Conservation (phyloP, 768 basidiomycete genomes). For the Lepiota brunneoincarnata region DNA sequence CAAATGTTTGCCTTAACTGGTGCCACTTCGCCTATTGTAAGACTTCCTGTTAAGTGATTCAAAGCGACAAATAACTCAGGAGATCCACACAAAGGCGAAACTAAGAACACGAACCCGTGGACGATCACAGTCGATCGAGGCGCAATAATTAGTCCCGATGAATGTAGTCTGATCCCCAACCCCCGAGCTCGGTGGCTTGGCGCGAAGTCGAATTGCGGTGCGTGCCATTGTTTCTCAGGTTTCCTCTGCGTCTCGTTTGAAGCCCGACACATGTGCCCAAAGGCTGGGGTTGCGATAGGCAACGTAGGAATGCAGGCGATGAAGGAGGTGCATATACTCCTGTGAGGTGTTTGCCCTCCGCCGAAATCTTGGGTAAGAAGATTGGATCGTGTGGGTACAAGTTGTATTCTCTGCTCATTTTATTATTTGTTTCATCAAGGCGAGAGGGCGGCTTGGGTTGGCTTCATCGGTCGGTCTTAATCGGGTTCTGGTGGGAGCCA, state of each 20-base stretch:
- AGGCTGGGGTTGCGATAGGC: background rate
- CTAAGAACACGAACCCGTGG: background rate
- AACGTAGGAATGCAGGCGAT: background rate
- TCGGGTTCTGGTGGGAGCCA: background rate
- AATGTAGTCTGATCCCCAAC: too few species aligned
- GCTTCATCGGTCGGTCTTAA: background rate
- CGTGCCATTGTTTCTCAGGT: background rate
- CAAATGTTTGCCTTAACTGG: too few species aligned
- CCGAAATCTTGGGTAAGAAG: background rate
- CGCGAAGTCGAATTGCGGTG: background rate
- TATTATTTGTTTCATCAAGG: too few species aligned
- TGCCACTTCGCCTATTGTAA: too few species aligned
- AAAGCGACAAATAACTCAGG: too few species aligned
- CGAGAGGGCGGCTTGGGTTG: background rate
- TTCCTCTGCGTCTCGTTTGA: background rate
- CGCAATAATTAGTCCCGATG: too few species aligned
- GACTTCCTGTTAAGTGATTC: too few species aligned
- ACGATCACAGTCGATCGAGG: background rate
- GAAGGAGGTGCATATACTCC: background rate
- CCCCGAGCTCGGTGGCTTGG: background rate
- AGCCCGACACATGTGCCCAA: background rate
- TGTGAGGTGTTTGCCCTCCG: background rate
- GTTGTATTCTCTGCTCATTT: too few species aligned
- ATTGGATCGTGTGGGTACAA: too few species aligned
- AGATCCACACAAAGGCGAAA: background rate